Conservation (phyloP, 1,284 basidiomycete genomes). For the Melampsora medusae region DNA sequence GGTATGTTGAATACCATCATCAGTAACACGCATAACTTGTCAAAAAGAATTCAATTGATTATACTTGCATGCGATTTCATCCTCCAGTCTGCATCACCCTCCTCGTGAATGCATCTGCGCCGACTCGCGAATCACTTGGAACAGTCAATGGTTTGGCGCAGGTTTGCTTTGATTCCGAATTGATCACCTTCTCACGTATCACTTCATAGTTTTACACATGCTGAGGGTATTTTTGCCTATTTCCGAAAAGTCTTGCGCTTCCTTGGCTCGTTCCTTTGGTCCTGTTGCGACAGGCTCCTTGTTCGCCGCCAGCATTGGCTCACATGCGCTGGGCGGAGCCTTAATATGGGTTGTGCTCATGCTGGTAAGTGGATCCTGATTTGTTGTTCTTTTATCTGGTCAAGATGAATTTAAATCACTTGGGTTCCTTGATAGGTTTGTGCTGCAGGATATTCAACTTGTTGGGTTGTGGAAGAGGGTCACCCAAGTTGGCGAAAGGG, state of each 20-base stretch:
- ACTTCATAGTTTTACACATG: neutral
- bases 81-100: constrained; percentile 27
- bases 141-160: constrained; percentile 38
- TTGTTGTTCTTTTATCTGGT: neutral
- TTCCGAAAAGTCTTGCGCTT: constrained; percentile 3
- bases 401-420: neutral
- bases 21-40: neutral
- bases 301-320: neutral
- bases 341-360: neutral
- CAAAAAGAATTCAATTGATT: neutral
- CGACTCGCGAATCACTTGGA: constrained; percentile 19
- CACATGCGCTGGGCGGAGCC: neutral
- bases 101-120: constrained; percentile 30
- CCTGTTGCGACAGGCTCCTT: neutral
- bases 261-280: constrained; percentile 3
- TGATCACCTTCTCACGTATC: neutral
- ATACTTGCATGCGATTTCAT: neutral
- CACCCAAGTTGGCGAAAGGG: constrained; percentile 6
- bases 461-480: constrained; percentile 1
- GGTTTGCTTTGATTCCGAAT: neutral
- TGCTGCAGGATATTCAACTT: neutral
- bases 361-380: neutral
- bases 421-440: neutral
- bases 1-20: neutral
- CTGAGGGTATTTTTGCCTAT: neutral